Evolutionary conservation across 75 land plant genomes (phyloP), one percentile per base, ranked within the genome.

Genomic region (Cryptomeria japonica): DNA sequence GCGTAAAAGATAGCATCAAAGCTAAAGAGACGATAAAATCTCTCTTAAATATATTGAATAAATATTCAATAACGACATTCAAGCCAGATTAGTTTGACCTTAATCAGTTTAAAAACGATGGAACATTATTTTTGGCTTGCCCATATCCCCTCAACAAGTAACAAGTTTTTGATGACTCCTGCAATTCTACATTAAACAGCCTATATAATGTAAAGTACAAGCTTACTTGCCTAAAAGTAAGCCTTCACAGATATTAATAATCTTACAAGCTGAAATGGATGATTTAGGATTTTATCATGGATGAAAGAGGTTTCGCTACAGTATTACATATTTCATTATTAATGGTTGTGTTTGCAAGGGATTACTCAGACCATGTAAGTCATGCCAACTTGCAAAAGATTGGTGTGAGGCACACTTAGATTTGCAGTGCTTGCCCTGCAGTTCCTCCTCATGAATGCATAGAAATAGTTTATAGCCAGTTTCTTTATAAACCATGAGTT

Each of bases 401-500:
- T 93, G 87, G 89, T 91, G 58, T 96, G 97, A 82, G 99, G 99
- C 38, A 97, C 96, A n/a, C 93, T 91, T 87, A 97, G 84, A 36
- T 90, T 93, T 47, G 93, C 98, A 38, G 95, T 83, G 73, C 94
- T 89, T 2, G 91, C 92, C 87, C 96, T 90, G 88, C 99, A 97
- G 80, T 96, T 97, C 80, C 92, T 93, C 90, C 96, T 91, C 88
- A 97, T 80, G 92, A 96, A 97, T 78, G 95, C 93, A 84, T 95
- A 97, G 85, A 96, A 94, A 87, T 97, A 95, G 86, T 97, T 96
- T 86, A 97, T 95, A 3, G 91, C 91, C 58, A 97, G 92, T 82
- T 97, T 97, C 92, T 96, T 97, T 0, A 95, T 13, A 88, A 97
- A 97, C 88, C 84, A 93, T 2, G 97, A 96, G n/a, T 97, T 93